Percentiles rank a stretch among this genome's conserved stretches.
These are phyloP conservation scores for Neocucurbitaria cava DNA, from an alignment of 2,329 filamentous ascomycete genomes.

Conservation along the genomic window DNA sequence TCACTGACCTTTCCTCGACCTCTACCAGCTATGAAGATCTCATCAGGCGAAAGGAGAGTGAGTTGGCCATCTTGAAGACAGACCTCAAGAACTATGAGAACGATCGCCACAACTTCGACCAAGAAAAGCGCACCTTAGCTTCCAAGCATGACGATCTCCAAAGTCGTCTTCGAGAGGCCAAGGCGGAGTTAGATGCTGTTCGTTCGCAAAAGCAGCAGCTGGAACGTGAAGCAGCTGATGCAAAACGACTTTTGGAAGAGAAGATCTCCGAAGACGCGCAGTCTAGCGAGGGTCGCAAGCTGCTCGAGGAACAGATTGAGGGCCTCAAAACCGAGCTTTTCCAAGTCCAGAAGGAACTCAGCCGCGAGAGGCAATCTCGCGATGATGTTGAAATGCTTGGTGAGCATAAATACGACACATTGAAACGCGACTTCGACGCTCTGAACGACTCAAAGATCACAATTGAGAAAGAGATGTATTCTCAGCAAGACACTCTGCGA, in stretches of 20 bases:
- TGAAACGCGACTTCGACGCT: constrained; percentile 84
- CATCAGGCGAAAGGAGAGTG: constrained; percentile 91
- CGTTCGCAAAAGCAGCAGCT: constrained; percentile 83
- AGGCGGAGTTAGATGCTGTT: constrained; percentile 87
- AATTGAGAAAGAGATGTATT: constrained; percentile 97
- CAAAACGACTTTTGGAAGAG: constrained; percentile 83
- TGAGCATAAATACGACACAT: constrained; percentile 82
- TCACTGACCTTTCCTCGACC: constrained; percentile 85
- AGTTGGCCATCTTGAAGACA: constrained; percentile 81
- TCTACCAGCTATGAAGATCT: constrained; percentile 96
- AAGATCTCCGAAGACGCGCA: constrained; percentile 90
- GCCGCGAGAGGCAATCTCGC: constrained; percentile 87
- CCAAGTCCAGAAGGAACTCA: constrained; percentile 84
- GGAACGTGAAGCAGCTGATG: constrained; percentile 86
- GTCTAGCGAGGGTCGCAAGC: constrained; percentile 76
- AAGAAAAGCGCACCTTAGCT: constrained; percentile 74
- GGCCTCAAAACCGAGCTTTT: constrained; percentile 87
- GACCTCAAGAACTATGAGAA: constrained; percentile 85
- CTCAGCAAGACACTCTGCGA: constrained; percentile 89
- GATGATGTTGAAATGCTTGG: constrained; percentile 91
- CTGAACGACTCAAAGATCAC: constrained; percentile 95
- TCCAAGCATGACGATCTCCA: constrained; percentile 82
- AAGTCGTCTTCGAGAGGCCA: constrained; percentile 78
- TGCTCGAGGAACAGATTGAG: constrained; percentile 86
- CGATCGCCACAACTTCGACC: constrained; percentile 78